Percentiles rank a stretch among this genome's conserved stretches.
Conservation (phyloP, 2,329 filamentous ascomycete species). For the Metarhizium anisopliae region DNA sequence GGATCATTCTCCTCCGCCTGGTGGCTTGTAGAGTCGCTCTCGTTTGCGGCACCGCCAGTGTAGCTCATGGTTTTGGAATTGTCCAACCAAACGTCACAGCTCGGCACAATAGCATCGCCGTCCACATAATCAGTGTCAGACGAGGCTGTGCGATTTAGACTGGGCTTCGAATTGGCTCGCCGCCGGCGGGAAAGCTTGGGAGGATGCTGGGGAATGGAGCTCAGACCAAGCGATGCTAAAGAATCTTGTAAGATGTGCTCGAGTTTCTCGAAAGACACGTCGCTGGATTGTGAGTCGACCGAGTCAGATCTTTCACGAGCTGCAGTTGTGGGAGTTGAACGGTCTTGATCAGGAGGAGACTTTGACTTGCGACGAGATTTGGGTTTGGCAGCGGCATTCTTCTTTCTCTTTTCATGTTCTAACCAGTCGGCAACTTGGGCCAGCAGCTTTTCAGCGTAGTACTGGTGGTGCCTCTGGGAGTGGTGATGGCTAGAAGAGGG, state of each 20-base stretch:
- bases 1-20: conserved; percentile 57
- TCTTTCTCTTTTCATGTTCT: conserved; percentile 65
- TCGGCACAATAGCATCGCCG: conserved; percentile 72
- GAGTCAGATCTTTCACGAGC: conserved; percentile 39
- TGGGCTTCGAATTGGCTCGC: conserved; percentile 21
- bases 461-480: conserved; percentile 24
- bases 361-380: conserved; percentile 33
- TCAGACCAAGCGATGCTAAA: conserved; percentile 45
- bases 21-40: conserved; percentile 32
- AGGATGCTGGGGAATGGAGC: conserved; percentile 32
- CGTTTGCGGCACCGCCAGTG: conserved; percentile 36
- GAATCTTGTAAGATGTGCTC: conserved; percentile 70
- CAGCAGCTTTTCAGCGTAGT: conserved; percentile 49
- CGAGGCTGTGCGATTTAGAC: conserved; percentile 44
- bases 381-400: conserved; percentile 33
- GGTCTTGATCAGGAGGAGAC: conserved; percentile 21
- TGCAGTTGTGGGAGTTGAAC: conserved; percentile 6
- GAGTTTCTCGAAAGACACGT: conserved; percentile 68
- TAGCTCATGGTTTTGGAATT: conserved; percentile 85
- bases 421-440: conserved; percentile 78
- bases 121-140: conserved; percentile 84
- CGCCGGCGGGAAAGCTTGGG: conserved; percentile 35
- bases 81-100: conserved; percentile 76
- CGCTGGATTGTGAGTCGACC: conserved; percentile 56
- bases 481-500: conserved; percentile 17